These are phyloP conservation scores for Daldinia loculata DNA, from an alignment of 495 filamentous ascomycete species.

Conservation along the genomic window DNA sequence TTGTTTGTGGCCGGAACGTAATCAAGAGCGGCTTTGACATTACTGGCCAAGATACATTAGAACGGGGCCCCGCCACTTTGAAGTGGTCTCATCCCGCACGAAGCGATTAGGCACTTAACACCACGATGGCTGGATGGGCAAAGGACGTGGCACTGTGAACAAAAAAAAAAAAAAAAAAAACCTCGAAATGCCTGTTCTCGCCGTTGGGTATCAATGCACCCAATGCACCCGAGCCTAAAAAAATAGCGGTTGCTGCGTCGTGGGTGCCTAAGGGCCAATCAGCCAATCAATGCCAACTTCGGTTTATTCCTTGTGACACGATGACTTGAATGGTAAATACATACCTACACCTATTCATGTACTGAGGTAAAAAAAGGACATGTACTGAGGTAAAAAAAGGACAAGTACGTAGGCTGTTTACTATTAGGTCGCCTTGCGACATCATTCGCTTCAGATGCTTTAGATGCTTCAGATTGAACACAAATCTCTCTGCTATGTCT, in stretches of 20 bases:
- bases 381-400: no score
- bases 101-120: slow-evolving; percentile 38
- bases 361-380: slow-evolving; percentile 37
- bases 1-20: slow-evolving; percentile 33
- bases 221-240: slow-evolving; percentile 47
- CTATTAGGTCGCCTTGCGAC: slow-evolving; percentile 35
- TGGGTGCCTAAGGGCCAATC: slow-evolving; percentile 44
- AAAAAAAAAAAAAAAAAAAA: slow-evolving; percentile 31
- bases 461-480: slow-evolving; percentile 29
- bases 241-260: slow-evolving; percentile 30
- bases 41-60: slow-evolving; percentile 30
- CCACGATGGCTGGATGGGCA: slow-evolving; percentile 28
- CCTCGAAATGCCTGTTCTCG: slow-evolving; percentile 39
- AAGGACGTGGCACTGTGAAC: slow-evolving; percentile 37
- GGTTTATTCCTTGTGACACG: slow-evolving; percentile 37
- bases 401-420: slow-evolving; percentile 30
- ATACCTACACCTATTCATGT: slow-evolving; percentile 20
- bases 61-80: slow-evolving; percentile 33
- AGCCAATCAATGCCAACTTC: slow-evolving; percentile 36
- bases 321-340: slow-evolving; percentile 39
- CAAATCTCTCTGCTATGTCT: slow-evolving; percentile 8
- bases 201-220: slow-evolving; percentile 51
- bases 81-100: slow-evolving; percentile 39
- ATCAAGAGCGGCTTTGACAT: slow-evolving; percentile 26
- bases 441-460: slow-evolving; percentile 35